A percentile compares a stretch with the other conserved stretches of the same genome.
These are phyloP conservation scores for Paraphoma chrysanthemicola DNA, from an alignment of 2,329 filamentous ascomycete genomes.

Conservation along the genomic window DNA sequence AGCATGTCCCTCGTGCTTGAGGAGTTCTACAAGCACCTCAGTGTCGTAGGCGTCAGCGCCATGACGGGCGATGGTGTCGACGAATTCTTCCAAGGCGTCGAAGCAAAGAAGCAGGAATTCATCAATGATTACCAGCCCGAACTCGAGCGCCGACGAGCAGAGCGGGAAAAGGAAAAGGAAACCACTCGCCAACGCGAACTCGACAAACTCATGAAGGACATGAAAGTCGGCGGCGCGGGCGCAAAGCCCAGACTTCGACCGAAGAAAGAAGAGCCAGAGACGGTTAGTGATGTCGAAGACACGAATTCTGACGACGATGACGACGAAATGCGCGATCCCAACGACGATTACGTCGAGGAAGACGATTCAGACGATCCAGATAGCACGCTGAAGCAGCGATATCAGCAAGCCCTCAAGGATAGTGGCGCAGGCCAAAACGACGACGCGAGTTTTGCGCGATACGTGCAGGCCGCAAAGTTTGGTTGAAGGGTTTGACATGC, in stretches of 20 bases:
- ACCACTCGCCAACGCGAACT: constrained; percentile 79
- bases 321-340: constrained; percentile 59
- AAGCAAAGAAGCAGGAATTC: constrained; percentile 88
- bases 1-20: constrained; percentile 98
- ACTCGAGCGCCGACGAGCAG: constrained; percentile 76
- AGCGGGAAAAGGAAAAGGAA: constrained; percentile 78
- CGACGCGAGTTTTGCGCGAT: constrained; percentile 61
- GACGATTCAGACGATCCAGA: constrained; percentile 63
- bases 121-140: constrained; percentile 90
- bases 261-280: constrained; percentile 55
- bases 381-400: constrained; percentile 75
- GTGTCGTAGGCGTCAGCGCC: constrained; percentile 89
- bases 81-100: constrained; percentile 90
- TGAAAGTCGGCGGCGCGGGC: constrained; percentile 63
- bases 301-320: constrained; percentile 62
- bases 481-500: constrained; percentile 29
- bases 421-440: constrained; percentile 49
- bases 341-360: constrained; percentile 56
- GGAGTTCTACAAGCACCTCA: constrained; percentile 95
- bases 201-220: constrained; percentile 92
- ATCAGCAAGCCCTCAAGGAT: constrained; percentile 74
- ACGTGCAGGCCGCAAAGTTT: constrained; percentile 50
- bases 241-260: constrained; percentile 45
- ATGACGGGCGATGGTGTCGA: constrained; percentile 92
- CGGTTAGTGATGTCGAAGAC: constrained; percentile 60